These are phyloP conservation scores for Paecilomyces formosus DNA, from an alignment of 2,329 filamentous ascomycete species.

Conservation along the genomic window DNA sequence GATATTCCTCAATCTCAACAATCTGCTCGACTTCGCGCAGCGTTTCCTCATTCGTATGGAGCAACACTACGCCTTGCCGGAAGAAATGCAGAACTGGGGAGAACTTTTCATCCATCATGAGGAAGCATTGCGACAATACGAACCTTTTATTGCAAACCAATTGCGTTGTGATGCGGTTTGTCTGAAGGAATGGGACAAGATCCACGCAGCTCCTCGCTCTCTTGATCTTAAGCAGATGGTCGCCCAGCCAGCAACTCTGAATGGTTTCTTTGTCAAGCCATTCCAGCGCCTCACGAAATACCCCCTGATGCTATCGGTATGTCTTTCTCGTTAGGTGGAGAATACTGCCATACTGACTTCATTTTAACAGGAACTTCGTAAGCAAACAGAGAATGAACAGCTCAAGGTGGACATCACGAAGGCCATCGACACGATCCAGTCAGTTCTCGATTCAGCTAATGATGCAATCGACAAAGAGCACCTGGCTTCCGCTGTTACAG, in stretches of 20 bases:
- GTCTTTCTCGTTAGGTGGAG: slow-evolving; percentile 8
- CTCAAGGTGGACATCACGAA: slow-evolving; percentile 63
- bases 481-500: slow-evolving; percentile 72
- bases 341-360: slow-evolving; percentile 2
- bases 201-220: slow-evolving; percentile 61
- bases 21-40: slow-evolving; percentile 89
- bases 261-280: slow-evolving; percentile 89
- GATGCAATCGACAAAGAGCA: slow-evolving; percentile 85
- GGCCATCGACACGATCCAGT: slow-evolving; percentile 75
- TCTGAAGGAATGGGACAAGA: slow-evolving; percentile 78
- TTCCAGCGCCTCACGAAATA: slow-evolving; percentile 96
- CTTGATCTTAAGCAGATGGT: slow-evolving; percentile 65
- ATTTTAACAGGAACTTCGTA: slow-evolving; percentile 64
- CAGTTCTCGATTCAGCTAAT: slow-evolving; percentile 77
- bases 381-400: slow-evolving; percentile 69
- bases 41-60: slow-evolving; percentile 93
- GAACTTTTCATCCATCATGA: slow-evolving; percentile 78
- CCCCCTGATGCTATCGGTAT: slow-evolving; percentile 76
- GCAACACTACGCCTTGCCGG: slow-evolving; percentile 79
- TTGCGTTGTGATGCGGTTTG: slow-evolving; percentile 82
- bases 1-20: slow-evolving; percentile 94
- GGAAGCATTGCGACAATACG: slow-evolving; percentile 84
- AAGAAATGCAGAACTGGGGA: slow-evolving; percentile 83
- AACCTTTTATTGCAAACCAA: slow-evolving; percentile 96
- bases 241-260: slow-evolving; percentile 76